Conservation (phyloP, 495 filamentous ascomycete genomes). For the Elaphomyces granulatus region DNA sequence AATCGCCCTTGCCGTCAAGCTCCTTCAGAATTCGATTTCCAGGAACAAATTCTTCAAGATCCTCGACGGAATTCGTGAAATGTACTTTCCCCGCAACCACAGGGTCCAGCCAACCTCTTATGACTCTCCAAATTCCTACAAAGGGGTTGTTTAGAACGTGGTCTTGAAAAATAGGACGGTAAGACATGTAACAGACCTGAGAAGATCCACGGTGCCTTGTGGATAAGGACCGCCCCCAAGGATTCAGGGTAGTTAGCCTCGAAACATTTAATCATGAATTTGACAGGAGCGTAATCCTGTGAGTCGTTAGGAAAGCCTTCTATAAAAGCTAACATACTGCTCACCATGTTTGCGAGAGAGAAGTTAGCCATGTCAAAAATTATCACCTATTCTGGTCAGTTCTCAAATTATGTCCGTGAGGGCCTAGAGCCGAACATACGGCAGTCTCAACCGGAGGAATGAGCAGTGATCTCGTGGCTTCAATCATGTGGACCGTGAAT, state of each 20-base stretch:
- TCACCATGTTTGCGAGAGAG: constrained; percentile 85
- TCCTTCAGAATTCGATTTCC: constrained; percentile 58
- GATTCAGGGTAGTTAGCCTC: constrained; percentile 97
- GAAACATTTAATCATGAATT: constrained; percentile 99
- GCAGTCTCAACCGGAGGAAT: constrained; percentile 76
- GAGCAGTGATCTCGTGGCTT: constrained; percentile 76
- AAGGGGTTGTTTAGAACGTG: constrained; percentile 4
- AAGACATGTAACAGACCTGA: constrained; percentile 43
- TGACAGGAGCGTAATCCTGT: constrained; percentile 88
- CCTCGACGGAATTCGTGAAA: constrained; percentile 73
- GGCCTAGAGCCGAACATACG: constrained; percentile 37
- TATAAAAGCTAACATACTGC: no score
- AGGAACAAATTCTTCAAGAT: constrained; percentile 65
- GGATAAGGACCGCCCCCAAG: constrained; percentile 82
- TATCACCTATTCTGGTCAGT: constrained; percentile 43
- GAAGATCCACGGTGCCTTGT: constrained; percentile 96
- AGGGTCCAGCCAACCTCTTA: constrained; percentile 92
- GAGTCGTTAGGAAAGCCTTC: not conserved
- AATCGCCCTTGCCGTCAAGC: constrained; percentile 69
- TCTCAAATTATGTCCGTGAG: constrained; percentile 1
- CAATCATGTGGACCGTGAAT: constrained; percentile 89
- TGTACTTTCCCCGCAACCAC: constrained; percentile 91
- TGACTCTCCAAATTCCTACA: constrained; percentile 73
- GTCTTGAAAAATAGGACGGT: not conserved
- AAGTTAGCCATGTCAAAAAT: constrained; percentile 95